Evolutionary conservation across 768 basidiomycete species (phyloP), one percentile per base, ranked within the genome.

Genomic region (Collybia nuda): DNA sequence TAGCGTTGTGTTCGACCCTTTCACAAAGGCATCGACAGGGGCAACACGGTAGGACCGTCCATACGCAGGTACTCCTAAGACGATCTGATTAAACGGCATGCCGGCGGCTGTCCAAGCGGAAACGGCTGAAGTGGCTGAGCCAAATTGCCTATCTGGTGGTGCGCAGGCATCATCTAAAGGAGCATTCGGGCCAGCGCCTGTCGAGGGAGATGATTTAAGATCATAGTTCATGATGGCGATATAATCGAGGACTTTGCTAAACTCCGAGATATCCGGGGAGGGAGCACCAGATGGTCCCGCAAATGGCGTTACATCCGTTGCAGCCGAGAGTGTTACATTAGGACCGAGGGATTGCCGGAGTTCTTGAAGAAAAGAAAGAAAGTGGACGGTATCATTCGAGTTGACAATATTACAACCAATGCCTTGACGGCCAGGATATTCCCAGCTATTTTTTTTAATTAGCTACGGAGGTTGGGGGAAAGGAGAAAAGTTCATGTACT

Each of bases 11-110:
- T 63, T 61, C n/a, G 56, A 60, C 18, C 59, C 61, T 19, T 59
- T 48, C 3, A 61, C 52, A 51, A 77, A 59, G 0, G 81, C 81
- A 29, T 68, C 56, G 17, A 51, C 56, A 14, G 58, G 54, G 3
- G 62, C 40, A 6, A 74, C 60, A 35, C 80, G 74, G 74, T 74
- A 94, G 18, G 90, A 83, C 68, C 92, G 92, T 0, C 90, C 91
- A 67, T 92, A 96, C 15, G 86, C 72, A 11, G 93, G 82, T 0
- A 96, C 84, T 47, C 93, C 95, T 6, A 98, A 81, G 23, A 93
- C 81, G 50, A 96, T 85, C 70, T 74, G 65, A 56, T 76, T 67
- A 6, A 75, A 68, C 15, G 93, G 88, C 68, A 98, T 85, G 9
- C 90, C 89, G 35, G 93, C 93, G 0, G 61, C 56, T 0, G 75